A percentile compares a stretch with the other conserved stretches of the same genome.
Evolutionary conservation across 1,284 basidiomycete genomes (phyloP).

Genomic region (Malassezia equina): DNA sequence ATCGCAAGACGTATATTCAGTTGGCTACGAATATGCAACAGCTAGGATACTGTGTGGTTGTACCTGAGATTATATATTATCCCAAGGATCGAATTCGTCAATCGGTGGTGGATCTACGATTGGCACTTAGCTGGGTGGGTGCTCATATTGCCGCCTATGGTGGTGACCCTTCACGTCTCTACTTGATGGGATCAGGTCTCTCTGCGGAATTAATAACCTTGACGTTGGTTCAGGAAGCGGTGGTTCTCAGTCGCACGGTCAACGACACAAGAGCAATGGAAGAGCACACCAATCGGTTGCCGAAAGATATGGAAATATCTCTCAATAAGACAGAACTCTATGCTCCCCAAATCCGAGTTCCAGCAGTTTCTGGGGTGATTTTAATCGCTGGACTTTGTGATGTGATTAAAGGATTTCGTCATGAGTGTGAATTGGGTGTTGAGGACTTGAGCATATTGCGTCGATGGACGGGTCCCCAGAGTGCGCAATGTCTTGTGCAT

Average conservation of each 20-base stretch:
- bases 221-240: constrained; percentile 48
- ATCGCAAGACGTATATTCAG: constrained; percentile 39
- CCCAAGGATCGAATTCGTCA: constrained; percentile 41
- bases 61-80: constrained; percentile 48
- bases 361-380: constrained; percentile 47
- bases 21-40: constrained; percentile 45
- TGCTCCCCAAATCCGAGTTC: constrained; percentile 45
- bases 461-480: constrained; percentile 46
- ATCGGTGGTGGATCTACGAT: constrained; percentile 43
- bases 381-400: constrained; percentile 49
- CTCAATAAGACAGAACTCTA: constrained; percentile 46
- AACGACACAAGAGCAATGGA: background rate
- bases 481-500: constrained; percentile 48
- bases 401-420: constrained; percentile 48
- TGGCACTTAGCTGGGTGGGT: constrained; percentile 47
- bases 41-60: constrained; percentile 48
- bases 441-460: constrained; percentile 49
- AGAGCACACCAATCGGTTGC: background rate
- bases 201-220: constrained; percentile 48
- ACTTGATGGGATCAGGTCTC: constrained; percentile 48
- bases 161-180: constrained; percentile 46
- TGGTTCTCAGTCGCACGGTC: constrained; percentile 28
- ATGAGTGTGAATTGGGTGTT: constrained; percentile 45
- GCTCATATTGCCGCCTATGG: constrained; percentile 43
- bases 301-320: background rate